These are phyloP conservation scores for Phoenix dactylifera DNA, from an alignment of 176 grass and related monocot species.

Conservation along the genomic window DNA sequence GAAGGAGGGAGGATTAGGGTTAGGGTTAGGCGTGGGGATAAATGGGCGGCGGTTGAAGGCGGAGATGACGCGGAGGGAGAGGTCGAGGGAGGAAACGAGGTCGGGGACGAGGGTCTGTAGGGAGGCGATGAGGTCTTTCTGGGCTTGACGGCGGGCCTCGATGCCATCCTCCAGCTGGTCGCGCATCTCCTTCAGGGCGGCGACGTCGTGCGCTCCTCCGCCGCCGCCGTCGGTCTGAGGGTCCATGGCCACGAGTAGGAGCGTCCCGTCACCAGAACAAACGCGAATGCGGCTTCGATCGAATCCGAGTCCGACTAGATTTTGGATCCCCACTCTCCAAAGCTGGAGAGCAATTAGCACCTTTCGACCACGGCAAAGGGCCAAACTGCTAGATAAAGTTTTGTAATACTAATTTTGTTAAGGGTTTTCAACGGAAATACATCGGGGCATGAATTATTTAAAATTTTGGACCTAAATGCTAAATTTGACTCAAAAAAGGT, in stretches of 20 bases:
- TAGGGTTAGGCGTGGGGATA: conserved; percentile 38
- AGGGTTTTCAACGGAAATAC: no score
- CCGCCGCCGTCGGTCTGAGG: conserved; percentile 24
- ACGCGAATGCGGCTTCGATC: no score
- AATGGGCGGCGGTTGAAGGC: conserved; percentile 79
- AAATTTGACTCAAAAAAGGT: no score
- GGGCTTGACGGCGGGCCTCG: conserved; percentile 46
- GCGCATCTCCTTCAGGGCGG: conserved; percentile 55
- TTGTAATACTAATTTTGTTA: no score
- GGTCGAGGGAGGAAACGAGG: conserved; percentile 61
- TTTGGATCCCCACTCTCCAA: no score
- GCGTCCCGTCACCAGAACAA: no score
- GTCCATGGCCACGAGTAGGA: conserved; percentile 15
- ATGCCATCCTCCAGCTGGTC: conserved; percentile 59
- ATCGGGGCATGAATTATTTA: no score
- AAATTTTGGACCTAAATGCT: no score
- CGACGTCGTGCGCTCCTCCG: conserved; percentile 44
- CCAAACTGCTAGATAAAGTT: no score
- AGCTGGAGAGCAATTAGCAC: no score
- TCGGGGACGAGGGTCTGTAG: conserved; percentile 61
- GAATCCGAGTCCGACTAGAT: no score
- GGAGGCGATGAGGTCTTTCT: conserved; percentile 68
- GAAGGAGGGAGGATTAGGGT: conserved; percentile 19
- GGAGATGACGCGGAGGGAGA: conserved; percentile 70
- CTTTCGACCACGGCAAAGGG: no score